phyloP scores from a whole-genome alignment of 2,329 filamentous ascomycete genomes.

The Triangularia verruculosa region DNA sequence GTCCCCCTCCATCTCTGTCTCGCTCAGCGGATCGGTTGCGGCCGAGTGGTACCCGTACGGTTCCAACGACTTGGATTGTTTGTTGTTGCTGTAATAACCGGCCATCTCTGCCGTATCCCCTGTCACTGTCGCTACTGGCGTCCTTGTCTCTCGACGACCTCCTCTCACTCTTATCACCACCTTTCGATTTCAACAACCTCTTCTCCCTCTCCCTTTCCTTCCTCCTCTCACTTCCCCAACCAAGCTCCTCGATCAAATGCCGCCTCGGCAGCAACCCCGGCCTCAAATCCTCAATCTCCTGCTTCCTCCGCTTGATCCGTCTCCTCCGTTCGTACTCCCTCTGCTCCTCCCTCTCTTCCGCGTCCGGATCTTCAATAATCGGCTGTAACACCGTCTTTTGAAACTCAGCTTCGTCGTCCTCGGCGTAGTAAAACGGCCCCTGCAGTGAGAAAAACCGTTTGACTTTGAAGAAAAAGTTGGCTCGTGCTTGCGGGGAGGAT shows the following conservation, averaged over 20 bases:
- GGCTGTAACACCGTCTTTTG: constrained; percentile 1
- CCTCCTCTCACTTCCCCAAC: constrained; percentile 5
- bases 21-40: constrained; percentile 37
- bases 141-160: constrained; percentile 2
- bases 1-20: constrained; percentile 33
- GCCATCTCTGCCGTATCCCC: constrained; percentile 38
- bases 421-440: constrained; percentile 12
- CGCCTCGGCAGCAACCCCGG: background rate
- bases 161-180: constrained; percentile 2
- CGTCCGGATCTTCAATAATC: constrained; percentile 18
- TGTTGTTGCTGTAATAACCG: constrained; percentile 5
- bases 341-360: constrained; percentile 18
- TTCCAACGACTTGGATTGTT: constrained; percentile 23
- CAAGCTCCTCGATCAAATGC: background rate
- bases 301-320: background rate
- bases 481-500: background rate
- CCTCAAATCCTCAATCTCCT: background rate
- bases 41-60: constrained; percentile 42
- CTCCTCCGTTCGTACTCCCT: background rate
- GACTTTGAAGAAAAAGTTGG: background rate
- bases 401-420: constrained; percentile 16
- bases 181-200: constrained; percentile 9
- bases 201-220: constrained; percentile 14
- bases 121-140: constrained; percentile 28
- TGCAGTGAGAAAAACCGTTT: background rate